phyloP scores from a whole-genome alignment of 257 asterid genomes.

The Solanum appendiculatum region DNA sequence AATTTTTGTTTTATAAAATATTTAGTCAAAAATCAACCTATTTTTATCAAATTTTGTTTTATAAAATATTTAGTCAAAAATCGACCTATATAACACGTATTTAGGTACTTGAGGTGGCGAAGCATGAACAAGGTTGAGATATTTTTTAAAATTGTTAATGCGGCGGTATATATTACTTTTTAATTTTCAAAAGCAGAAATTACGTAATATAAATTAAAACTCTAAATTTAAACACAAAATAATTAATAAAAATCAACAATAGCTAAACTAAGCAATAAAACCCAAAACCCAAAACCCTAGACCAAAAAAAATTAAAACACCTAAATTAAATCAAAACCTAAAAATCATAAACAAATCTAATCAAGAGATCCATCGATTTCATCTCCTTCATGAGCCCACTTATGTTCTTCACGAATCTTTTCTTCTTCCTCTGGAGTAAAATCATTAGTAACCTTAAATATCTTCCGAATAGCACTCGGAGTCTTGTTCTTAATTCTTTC shows the following conservation, averaged over 20 bases:
- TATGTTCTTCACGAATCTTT: background rate
- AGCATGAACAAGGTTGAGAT: background rate
- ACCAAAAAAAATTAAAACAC: background rate
- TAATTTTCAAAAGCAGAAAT: background rate
- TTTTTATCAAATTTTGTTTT: no score
- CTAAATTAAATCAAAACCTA: background rate
- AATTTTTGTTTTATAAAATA: no score
- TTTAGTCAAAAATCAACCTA: no score
- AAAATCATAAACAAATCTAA: background rate
- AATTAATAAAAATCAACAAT: background rate
- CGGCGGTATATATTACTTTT: no score
- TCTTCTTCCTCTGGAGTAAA: constrained; percentile 12
- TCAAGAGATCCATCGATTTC: background rate
- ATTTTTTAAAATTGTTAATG: background rate
- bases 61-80: no score
- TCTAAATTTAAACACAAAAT: background rate
- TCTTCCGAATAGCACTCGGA: background rate
- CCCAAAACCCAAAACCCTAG: background rate
- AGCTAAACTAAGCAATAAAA: no score
- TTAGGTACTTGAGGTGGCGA: no score
- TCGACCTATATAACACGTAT: no score
- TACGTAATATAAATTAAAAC: background rate
- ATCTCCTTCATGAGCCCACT: constrained; percentile 2
- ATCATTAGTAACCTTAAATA: background rate
- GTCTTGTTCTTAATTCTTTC: background rate